Evolutionary conservation across 2,329 filamentous ascomycete genomes (phyloP).

Genomic region (Ilyonectria destructans): DNA sequence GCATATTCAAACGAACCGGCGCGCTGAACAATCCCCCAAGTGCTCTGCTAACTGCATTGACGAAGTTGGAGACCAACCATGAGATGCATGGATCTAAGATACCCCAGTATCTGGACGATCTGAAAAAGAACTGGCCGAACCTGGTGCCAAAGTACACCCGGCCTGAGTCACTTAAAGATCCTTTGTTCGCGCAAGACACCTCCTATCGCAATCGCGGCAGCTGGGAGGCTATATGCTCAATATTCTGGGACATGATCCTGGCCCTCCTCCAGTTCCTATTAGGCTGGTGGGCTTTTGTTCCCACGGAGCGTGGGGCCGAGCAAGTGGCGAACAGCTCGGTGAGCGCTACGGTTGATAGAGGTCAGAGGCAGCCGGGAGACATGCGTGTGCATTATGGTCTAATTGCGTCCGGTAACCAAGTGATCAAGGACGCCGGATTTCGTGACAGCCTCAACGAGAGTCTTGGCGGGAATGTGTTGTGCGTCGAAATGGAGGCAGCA

Average conservation of each 20-base stretch:
- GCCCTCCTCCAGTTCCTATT: too few species aligned
- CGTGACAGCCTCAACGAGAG: background rate
- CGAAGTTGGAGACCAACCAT: background rate
- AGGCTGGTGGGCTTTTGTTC: too few species aligned
- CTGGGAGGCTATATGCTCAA: too few species aligned
- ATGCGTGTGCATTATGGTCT: background rate
- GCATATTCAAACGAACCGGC: constrained; percentile 20
- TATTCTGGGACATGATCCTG: too few species aligned
- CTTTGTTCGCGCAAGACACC: too few species aligned
- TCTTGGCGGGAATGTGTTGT: too few species aligned
- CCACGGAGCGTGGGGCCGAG: too few species aligned
- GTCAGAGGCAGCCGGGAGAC: background rate
- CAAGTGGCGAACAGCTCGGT: too few species aligned
- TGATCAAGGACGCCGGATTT: background rate
- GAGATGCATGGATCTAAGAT: constrained; percentile 14
- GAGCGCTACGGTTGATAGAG: too few species aligned
- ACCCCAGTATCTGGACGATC: constrained; percentile 14
- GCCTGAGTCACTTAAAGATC: too few species aligned
- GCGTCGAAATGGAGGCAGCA: constrained; percentile 38
- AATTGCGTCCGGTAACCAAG: background rate
- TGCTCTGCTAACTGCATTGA: background rate
- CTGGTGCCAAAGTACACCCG: background rate
- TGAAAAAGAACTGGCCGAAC: constrained; percentile 18
- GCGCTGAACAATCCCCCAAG: constrained; percentile 17
- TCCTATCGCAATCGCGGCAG: too few species aligned